phyloP scores from a whole-genome alignment of 2,329 filamentous ascomycete genomes.

The Boeremia exigua region DNA sequence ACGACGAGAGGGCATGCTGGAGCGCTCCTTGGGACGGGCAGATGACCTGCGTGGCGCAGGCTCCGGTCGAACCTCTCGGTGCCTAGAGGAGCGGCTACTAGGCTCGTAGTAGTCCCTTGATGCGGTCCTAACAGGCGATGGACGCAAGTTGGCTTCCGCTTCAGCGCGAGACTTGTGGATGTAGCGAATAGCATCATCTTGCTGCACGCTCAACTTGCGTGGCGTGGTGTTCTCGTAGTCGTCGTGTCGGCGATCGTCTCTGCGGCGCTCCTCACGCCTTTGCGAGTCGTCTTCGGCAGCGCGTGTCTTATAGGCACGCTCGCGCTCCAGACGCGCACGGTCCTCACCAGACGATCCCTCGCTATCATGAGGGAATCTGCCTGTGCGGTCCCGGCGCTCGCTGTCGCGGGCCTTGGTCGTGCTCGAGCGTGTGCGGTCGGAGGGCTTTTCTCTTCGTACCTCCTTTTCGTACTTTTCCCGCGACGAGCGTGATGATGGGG shows the following conservation, averaged over 20 bases:
- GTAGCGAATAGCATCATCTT: conserved; percentile 39
- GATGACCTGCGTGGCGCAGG: conserved; percentile 41
- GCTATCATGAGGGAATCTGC: conserved; percentile 45
- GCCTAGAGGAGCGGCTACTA: conserved; percentile 33
- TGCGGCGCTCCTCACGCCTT: conserved; percentile 17
- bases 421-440: conserved; percentile 50
- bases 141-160: conserved; percentile 34
- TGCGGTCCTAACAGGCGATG: conserved; percentile 36
- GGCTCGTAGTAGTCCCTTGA: conserved; percentile 42
- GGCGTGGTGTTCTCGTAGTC: conserved; percentile 22
- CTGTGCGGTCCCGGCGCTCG: conserved; percentile 50
- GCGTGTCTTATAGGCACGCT: conserved; percentile 39
- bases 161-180: conserved; percentile 36
- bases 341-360: conserved; percentile 43
- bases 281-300: conserved; percentile 24
- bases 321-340: conserved; percentile 41
- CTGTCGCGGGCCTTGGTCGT: conserved; percentile 38
- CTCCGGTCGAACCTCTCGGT: conserved; percentile 37
- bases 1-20: conserved; percentile 27
- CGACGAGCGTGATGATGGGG: conserved; percentile 29
- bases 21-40: conserved; percentile 41
- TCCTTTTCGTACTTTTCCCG: conserved; percentile 38
- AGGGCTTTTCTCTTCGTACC: conserved; percentile 26
- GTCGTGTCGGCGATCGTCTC: conserved; percentile 25
- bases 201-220: conserved; percentile 36